These are phyloP conservation scores for Botrytis porri DNA, from an alignment of 2,329 filamentous ascomycete genomes.

Conservation along the genomic window DNA sequence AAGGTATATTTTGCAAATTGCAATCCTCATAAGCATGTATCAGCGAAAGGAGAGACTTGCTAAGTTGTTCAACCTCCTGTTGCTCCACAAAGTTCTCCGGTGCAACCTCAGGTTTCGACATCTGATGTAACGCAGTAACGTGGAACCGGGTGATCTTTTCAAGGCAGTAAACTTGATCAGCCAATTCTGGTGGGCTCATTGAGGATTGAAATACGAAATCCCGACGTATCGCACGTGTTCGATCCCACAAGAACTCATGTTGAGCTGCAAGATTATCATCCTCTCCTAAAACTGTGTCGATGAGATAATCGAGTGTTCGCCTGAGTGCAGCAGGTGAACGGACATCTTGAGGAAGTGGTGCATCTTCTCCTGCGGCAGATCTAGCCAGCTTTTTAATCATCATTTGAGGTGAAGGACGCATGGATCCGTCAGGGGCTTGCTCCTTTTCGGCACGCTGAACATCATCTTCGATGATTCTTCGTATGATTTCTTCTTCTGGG, in stretches of 20 bases:
- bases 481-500: constrained; percentile 63
- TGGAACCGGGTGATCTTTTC: constrained; percentile 67
- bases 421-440: constrained; percentile 39
- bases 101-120: constrained; percentile 55
- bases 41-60: constrained; percentile 62
- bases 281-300: constrained; percentile 55
- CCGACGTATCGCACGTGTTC: constrained; percentile 63
- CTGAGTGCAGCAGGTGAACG: constrained; percentile 57
- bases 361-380: constrained; percentile 66
- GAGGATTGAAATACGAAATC: constrained; percentile 67
- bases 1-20: constrained; percentile 53
- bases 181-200: constrained; percentile 53
- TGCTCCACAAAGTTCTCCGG: constrained; percentile 62
- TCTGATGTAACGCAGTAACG: constrained; percentile 60
- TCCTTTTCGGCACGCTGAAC: constrained; percentile 56
- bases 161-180: constrained; percentile 59
- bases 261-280: constrained; percentile 53
- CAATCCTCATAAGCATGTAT: constrained; percentile 66
- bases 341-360: constrained; percentile 65
- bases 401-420: constrained; percentile 48
- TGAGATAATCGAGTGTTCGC: constrained; percentile 60
- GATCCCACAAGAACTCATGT: constrained; percentile 67
- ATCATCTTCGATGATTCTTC: constrained; percentile 59
- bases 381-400: constrained; percentile 68
- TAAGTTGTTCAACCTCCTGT: constrained; percentile 65